Evolutionary conservation across 257 asterid genomes (phyloP), one percentile per base, ranked within the genome.

Genomic region (Knoxia roxburghii): DNA sequence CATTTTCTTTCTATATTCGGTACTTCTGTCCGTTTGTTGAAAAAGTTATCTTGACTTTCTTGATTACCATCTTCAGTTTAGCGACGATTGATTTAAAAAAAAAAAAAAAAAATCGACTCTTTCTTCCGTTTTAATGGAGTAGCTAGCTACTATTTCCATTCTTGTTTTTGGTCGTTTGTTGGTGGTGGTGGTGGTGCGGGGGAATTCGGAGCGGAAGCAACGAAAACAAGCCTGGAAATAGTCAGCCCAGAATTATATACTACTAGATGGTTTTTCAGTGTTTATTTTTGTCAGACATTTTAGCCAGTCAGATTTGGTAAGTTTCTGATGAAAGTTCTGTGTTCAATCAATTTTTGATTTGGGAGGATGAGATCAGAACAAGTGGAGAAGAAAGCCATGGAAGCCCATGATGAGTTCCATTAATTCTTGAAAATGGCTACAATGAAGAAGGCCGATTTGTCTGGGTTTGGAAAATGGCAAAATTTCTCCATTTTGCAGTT

Each of bases 391-490:
- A n/a, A 48, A 6, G 82, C 95, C 83, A 85, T 88, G 73, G 88
- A 82, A 83, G 81, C 82, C 85, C 95, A 86, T 82, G n/a, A n/a
- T n/a, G 95, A 85, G 52, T 68, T 72, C 69, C 94, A 82, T 87
- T 84, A 81, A 80, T 64, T 65, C 64, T 67, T n/a, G n/a, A n/a
- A n/a, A n/a, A n/a, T n/a, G n/a, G n/a, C n/a, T n/a, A n/a, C n/a
- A n/a, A n/a, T n/a, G n/a, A n/a, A n/a, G n/a, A n/a, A n/a, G n/a
- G n/a, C n/a, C n/a, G n/a, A n/a, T n/a, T n/a, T n/a, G n/a, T n/a
- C n/a, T n/a, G n/a, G n/a, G n/a, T n/a, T n/a, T n/a, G n/a, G n/a
- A n/a, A n/a, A n/a, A n/a, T n/a, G n/a, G n/a, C n/a, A n/a, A n/a
- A n/a, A n/a, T 5, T 58, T 45, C 50, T 58, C 51, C 23, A 45